A percentile compares a stretch with the other conserved stretches of the same genome.
Conservation (phyloP, 23 red algal species). For the Pyropia yezoensis region DNA sequence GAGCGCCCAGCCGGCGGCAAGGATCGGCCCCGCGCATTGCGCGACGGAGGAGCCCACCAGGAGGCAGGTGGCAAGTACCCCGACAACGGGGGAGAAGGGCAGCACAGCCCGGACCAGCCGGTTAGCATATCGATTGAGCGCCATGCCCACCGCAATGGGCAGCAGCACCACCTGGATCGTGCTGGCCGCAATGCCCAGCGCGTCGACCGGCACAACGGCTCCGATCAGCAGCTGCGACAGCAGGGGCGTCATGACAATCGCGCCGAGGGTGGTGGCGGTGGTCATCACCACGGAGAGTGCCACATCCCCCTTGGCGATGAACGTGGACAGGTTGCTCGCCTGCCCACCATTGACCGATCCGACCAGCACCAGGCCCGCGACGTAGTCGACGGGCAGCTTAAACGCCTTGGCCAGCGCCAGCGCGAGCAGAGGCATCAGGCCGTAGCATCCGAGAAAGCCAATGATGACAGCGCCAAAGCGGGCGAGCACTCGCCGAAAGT, state of each 20-base stretch:
- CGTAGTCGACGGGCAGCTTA: constrained; percentile 42
- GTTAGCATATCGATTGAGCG: constrained; percentile 72
- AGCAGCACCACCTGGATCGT: constrained; percentile 91
- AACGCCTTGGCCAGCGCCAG: constrained; percentile 32
- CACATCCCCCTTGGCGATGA: constrained; percentile 92
- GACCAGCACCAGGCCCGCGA: constrained; percentile 76
- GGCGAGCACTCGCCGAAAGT: constrained; percentile 61
- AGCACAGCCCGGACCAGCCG: constrained; percentile 45
- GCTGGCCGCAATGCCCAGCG: constrained; percentile 74
- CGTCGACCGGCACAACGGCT: constrained; percentile 82
- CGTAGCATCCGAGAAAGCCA: constrained; percentile 83
- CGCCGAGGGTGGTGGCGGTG: constrained; percentile 80
- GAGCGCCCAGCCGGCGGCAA: constrained; percentile 54
- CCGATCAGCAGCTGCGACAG: constrained; percentile 80
- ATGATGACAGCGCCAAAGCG: constrained; percentile 67
- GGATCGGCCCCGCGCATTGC: constrained; percentile 65
- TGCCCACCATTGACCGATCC: constrained; percentile 95
- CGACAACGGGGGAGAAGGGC: constrained; percentile 80
- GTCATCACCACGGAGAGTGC: constrained; percentile 96
- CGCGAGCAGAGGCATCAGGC: constrained; percentile 65
- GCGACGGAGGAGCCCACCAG: constrained; percentile 96
- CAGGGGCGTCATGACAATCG: constrained; percentile 93
- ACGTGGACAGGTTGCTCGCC: constrained; percentile 89
- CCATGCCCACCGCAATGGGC: constrained; percentile 83
- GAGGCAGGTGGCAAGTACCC: constrained; percentile 77